Conservation (phyloP, 1,284 basidiomycete genomes). For the Cryptococcus jaspeensis region DNA sequence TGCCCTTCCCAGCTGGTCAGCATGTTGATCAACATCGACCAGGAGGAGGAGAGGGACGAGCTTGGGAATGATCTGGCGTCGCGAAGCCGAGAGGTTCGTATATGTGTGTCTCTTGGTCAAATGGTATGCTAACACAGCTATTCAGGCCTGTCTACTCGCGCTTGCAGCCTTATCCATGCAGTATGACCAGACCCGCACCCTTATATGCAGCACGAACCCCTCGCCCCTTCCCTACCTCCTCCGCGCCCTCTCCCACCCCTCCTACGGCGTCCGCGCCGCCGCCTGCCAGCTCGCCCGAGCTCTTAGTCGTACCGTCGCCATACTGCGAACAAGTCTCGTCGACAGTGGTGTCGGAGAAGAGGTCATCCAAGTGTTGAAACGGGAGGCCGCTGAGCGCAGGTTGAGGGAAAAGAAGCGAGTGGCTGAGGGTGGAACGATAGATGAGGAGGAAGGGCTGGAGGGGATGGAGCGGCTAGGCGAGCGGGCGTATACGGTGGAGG, state of each 20-base stretch:
- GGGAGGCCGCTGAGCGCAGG: constrained; percentile 29
- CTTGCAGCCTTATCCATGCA: constrained; percentile 69
- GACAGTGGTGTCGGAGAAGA: constrained; percentile 74
- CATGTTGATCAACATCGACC: constrained; percentile 43
- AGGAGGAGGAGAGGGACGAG: constrained; percentile 61
- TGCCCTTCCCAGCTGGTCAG: constrained; percentile 28
- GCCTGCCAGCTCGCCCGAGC: constrained; percentile 82
- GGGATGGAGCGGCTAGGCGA: constrained; percentile 38
- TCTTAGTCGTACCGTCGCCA: constrained; percentile 70
- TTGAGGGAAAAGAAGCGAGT: not conserved
- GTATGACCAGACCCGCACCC: constrained; percentile 54
- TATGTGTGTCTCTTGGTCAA: constrained; percentile 8
- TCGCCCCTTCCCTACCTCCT: constrained; percentile 60
- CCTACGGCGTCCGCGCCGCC: constrained; percentile 73
- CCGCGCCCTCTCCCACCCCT: constrained; percentile 60
- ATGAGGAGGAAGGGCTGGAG: constrained; percentile 28
- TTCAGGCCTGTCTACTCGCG: constrained; percentile 65
- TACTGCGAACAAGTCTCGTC: constrained; percentile 75
- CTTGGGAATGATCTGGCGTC: constrained; percentile 58
- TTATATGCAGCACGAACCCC: constrained; percentile 16
- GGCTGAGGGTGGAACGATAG: constrained; percentile 4
- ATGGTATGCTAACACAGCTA: not conserved
- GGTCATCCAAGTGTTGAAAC: constrained; percentile 62
- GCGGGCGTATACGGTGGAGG: constrained; percentile 68
- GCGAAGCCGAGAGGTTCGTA: constrained; percentile 62